Conservation (phyloP, 768 basidiomycete genomes). For the Punctularia strigosozonata region DNA sequence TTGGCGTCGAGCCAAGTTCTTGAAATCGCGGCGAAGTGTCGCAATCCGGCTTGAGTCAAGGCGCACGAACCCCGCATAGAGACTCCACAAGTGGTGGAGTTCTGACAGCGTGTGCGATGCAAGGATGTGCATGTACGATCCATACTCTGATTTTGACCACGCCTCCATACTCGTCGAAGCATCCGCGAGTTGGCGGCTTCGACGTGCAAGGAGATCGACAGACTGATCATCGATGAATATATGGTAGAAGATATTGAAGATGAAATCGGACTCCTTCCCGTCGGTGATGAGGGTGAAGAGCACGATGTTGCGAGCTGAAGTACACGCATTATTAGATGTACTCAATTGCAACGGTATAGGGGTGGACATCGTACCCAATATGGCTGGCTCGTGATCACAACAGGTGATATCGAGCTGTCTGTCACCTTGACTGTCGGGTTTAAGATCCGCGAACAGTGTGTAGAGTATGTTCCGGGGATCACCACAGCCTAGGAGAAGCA, state of each 20-base stretch:
- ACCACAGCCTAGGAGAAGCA: conserved; percentile 45
- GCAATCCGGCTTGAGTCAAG: neutral
- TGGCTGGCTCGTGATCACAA: neutral
- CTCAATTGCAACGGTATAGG: no score
- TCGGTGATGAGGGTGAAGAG: conserved; percentile 32
- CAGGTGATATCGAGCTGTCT: conserved; percentile 1
- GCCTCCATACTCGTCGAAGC: conserved; percentile 18
- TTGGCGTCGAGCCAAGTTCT: neutral
- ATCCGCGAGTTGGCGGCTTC: conserved; percentile 26
- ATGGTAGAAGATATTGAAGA: conserved; percentile 41
- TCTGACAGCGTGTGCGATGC: conserved; percentile 25
- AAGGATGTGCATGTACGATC: conserved; percentile 23
- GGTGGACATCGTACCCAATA: no score
- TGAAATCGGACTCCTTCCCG: conserved; percentile 8
- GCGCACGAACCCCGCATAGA: conserved; percentile 7
- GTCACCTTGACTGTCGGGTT: neutral
- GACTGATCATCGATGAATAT: conserved; percentile 29
- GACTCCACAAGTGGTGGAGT: conserved; percentile 28
- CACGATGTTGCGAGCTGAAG: conserved; percentile 35
- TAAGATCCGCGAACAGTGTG: conserved; percentile 25
- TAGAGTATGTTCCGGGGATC: conserved; percentile 44
- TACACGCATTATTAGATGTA: neutral
- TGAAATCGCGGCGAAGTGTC: neutral
- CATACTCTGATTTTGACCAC: conserved; percentile 32
- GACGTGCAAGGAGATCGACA: conserved; percentile 20